These are phyloP conservation scores for Phylloporus arenicola DNA, from an alignment of 768 basidiomycete species.

Conservation along the genomic window DNA sequence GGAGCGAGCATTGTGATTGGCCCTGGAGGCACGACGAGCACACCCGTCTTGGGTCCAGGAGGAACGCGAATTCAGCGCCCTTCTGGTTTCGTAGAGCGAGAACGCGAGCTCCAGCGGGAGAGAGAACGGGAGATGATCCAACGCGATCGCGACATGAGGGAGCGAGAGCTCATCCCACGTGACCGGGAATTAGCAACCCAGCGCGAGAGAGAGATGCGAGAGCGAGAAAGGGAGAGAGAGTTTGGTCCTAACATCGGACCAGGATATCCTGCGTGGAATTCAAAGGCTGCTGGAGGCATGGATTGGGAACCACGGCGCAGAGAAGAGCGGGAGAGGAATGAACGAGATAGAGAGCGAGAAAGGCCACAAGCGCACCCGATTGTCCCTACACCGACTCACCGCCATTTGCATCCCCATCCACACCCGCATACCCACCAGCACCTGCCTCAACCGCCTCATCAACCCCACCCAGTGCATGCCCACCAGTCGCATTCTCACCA, in stretches of 20 bases:
- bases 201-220: constrained; percentile 26
- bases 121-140: constrained; percentile 27
- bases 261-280: constrained; percentile 25
- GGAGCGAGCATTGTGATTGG: constrained; percentile 24
- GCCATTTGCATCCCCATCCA: constrained; percentile 29
- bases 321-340: constrained; percentile 31
- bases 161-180: constrained; percentile 17
- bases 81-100: constrained; percentile 30
- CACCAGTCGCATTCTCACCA: constrained; percentile 29
- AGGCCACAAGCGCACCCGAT: constrained; percentile 22
- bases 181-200: constrained; percentile 19
- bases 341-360: constrained; percentile 30
- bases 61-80: constrained; percentile 22
- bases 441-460: constrained; percentile 17
- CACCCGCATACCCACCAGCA: constrained; percentile 34
- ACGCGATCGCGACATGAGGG: constrained; percentile 25
- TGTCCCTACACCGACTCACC: constrained; percentile 23
- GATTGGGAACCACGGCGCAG: constrained; percentile 32
- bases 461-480: constrained; percentile 25
- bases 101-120: constrained; percentile 19
- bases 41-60: constrained; percentile 13
- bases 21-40: constrained; percentile 20
- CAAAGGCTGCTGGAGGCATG: constrained; percentile 30
- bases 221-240: constrained; percentile 22
- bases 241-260: constrained; percentile 22